Base-by-base conservation (phyloP, 2,329 filamentous ascomycete genomes). In the Penicillium sp. region DNA sequence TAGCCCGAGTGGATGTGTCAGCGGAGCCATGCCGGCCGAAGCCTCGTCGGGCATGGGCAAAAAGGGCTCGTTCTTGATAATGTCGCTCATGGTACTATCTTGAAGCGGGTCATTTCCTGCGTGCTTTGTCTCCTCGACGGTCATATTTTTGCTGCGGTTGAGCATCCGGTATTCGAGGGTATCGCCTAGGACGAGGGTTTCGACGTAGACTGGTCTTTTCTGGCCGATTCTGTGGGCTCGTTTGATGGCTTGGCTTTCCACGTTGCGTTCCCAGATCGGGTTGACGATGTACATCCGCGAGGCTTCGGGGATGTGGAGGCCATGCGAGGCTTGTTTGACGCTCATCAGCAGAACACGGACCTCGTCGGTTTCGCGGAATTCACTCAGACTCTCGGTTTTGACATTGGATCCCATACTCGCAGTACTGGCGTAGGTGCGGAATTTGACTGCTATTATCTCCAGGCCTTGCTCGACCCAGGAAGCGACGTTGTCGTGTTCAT, bases 241-340 rank as follows among this genome's bases (percentile, higher is more conserved):
- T 59, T 96, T 96, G 61, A 97, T 91, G 0, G 93, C 93, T 73
- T 97, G 93, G 1, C 90, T 91, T 72, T 96, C 90, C 0, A 96
- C 83, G 62, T 90, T 79, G 0, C 91, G 91, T 52, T 93, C 89
- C 71, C 94, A 88, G 13, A 96, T 90, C 0, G 93, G 93, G 62
- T 89, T 93, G 55, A 96, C 83, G 61, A 97, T 97, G 74, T 92
- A 96, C 10, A 97, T 88, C 2, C 93, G 81, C 5, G 89, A 94
- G 1, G 93, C 93, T 12, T 85, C 86, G 51, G 87, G 87, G 73
- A 97, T 86, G 70, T 97, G 93, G 0, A 97, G 81, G 0, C 93
- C 93, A 60, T 93, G 91, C 0, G 93, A 91, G 31, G 93, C 93
- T 70, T 94, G 91, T 1, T 85, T 86, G n/a, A 97, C 84, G 68